Percentiles rank a stretch among this genome's conserved stretches.
These are phyloP conservation scores for Globisporangium echinulatum DNA, from an alignment of 352 stramenopile species.

Conservation along the genomic window DNA sequence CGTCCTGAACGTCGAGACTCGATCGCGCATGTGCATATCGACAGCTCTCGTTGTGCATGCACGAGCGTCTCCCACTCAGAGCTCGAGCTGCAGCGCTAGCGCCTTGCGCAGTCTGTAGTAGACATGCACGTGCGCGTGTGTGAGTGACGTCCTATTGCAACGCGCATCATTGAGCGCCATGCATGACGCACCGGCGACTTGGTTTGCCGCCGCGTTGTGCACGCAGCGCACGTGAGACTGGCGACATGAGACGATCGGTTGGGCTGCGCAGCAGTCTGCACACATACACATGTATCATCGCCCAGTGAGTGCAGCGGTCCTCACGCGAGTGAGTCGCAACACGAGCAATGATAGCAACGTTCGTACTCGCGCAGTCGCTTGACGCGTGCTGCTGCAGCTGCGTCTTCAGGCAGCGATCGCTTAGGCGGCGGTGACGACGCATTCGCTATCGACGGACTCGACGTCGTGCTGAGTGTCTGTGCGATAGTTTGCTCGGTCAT, in stretches of 20 bases:
- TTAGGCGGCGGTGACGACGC: no score
- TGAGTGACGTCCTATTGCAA: neutral
- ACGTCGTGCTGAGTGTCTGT: neutral
- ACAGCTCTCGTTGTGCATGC: no score
- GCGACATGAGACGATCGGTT: conserved; percentile 63
- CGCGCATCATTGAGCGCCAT: neutral
- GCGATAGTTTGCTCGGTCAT: no score
- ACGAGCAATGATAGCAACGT: neutral
- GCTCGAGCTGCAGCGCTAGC: conserved; percentile 3
- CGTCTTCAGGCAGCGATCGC: neutral
- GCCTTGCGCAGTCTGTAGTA: conserved; percentile 4
- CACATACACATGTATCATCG: neutral
- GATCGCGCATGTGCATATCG: no score
- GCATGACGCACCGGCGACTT: conserved; percentile 9
- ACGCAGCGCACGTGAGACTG: conserved; percentile 41
- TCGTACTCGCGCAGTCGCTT: conserved; percentile 12
- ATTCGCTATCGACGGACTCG: neutral
- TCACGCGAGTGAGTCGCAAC: no score
- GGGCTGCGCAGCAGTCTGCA: conserved; percentile 50
- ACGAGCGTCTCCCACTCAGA: conserved; percentile 21
- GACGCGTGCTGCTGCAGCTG: conserved; percentile 3
- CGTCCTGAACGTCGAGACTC: no score
- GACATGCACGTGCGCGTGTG: neutral
- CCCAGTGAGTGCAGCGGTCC: no score
- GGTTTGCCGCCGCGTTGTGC: conserved; percentile 16